Evolutionary conservation across 306 rosid genomes (phyloP), one percentile per base, ranked within the genome.

Genomic region (Cucurbita maxima): DNA sequence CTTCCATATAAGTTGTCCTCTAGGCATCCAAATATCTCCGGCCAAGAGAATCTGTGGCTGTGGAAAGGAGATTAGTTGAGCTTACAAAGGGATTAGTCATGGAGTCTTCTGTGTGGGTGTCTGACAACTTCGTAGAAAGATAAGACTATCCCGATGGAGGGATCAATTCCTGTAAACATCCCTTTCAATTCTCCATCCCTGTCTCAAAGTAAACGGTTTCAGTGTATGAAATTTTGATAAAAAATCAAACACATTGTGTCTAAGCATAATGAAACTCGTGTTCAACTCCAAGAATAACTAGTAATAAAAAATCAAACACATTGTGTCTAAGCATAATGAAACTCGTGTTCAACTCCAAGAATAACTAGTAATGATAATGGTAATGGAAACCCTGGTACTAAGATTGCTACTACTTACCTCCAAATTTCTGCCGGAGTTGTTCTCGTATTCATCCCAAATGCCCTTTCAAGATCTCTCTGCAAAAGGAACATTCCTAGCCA

Each of bases 161-260:
- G 99, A 58, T 97, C 99, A 0, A 94, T 63, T 50, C 99, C 99
- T 54, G 97, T 80, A 79, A 86, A 94, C 67, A 94, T 66, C 13
- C 99, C 99, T 81, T 82, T 88, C 43, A 85, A 60, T 75, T 96
- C 86, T 74, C 99, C 97, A 81, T 89, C 96, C 88, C 97, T 94
- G 89, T 78, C 79, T 69, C 79, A 70, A 50, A 50, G 57, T 22
- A 45, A 25, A 3, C 72, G 40, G 51, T 63, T 40, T 37, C 68
- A 11, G 16, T n/a, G 14, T 0, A 41, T 5, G 52, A 41, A 62
- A 63, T 63, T 9, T 63, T 41, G 52, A 63, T 63, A 10, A 10
- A 41, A 16, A 15, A 8, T 5, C 25, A 1, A 22, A 22, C 25
- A 22, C 25, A 22, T 22, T 22, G 25, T 22, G 25, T 22, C 25